Conservation (phyloP, 805 yeast genomes). For the Saturnispora ahearnii region DNA sequence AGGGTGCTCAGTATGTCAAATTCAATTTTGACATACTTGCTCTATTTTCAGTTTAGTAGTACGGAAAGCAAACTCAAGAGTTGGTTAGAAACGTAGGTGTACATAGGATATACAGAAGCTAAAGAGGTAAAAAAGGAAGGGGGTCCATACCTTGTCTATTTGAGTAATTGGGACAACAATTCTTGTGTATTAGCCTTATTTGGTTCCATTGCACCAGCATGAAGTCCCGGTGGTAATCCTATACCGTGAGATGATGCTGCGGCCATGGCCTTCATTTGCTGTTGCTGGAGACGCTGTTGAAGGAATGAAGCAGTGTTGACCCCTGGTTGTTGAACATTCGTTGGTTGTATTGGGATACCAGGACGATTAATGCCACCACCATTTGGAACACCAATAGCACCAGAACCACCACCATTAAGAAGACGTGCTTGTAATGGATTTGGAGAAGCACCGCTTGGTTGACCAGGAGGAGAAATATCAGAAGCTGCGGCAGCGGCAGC, state of each 20-base stretch:
- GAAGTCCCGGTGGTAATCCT: background rate
- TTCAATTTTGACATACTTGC: background rate
- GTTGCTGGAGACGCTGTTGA: conserved; percentile 9
- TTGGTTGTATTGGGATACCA: background rate
- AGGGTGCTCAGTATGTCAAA: too few relatives aligned
- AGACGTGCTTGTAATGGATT: conserved; percentile 16
- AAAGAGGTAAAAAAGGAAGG: background rate
- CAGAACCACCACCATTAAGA: conserved; percentile 12
- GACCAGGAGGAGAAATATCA: conserved; percentile 1
- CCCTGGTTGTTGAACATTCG: background rate
- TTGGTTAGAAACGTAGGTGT: background rate
- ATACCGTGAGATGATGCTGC: background rate
- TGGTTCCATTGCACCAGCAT: background rate
- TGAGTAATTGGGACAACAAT: conserved; percentile 5
- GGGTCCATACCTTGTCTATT: background rate
- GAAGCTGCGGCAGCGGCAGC: conserved; percentile 7
- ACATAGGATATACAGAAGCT: background rate
- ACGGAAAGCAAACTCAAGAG: background rate
- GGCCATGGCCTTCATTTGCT: conserved; percentile 3
- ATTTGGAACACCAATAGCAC: background rate
- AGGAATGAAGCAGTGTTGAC: conserved; percentile 6
- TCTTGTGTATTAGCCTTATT: conserved; percentile 5
- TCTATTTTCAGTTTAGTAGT: too few relatives aligned
- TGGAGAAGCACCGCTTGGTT: conserved; percentile 12
- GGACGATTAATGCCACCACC: background rate